Evolutionary conservation across 495 filamentous ascomycete species (phyloP), one percentile per base, ranked within the genome.

Genomic region (Penicillium tannophilum): DNA sequence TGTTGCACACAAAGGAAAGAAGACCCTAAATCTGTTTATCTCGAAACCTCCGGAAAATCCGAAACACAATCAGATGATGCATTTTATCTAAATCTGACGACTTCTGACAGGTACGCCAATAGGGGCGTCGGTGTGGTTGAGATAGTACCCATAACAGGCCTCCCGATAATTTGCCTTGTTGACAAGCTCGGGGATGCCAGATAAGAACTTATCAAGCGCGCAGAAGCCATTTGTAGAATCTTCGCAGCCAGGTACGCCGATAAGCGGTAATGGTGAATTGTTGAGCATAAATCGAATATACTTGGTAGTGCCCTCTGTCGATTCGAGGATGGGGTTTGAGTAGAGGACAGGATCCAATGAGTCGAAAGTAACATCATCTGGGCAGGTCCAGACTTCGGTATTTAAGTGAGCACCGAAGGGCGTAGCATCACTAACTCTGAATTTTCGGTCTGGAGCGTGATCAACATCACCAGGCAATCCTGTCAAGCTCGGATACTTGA

Each of bases 321-420:
- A 52, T 0, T 61, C 55, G 8, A 71, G 41, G 51, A 64, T 54
- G 0, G 70, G 70, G 57, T 71, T 73, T 19, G 56, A 59, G 59
- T 73, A 73, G 16, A 64, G 58, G 16, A 63, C 59, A 2, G 60
- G 55, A n/a, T 62, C 56, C 12, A 73, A 56, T 14, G 55, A 23
- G 17, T 67, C 44, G 20, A 73, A 65, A 8, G 51, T 47, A 12
- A 56, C 43, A 17, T 63, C 52, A 11, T 52, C 47, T 0, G 70
- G 70, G 43, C 70, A 73, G 3, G 65, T 71, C 70, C 70, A 73
- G 54, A 89, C 67, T 63, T 89, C 86, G 24, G 87, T 86, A 66
- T 85, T 79, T 0, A 89, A 69, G 9, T 85, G 74, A 1, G 83
- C 84, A 11, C 77, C 86, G 57, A 88, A 89, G 0, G 85, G 84